Evolutionary conservation across 345 rosid species (phyloP).

Genomic region (Chamaenerion angustifolium): DNA sequence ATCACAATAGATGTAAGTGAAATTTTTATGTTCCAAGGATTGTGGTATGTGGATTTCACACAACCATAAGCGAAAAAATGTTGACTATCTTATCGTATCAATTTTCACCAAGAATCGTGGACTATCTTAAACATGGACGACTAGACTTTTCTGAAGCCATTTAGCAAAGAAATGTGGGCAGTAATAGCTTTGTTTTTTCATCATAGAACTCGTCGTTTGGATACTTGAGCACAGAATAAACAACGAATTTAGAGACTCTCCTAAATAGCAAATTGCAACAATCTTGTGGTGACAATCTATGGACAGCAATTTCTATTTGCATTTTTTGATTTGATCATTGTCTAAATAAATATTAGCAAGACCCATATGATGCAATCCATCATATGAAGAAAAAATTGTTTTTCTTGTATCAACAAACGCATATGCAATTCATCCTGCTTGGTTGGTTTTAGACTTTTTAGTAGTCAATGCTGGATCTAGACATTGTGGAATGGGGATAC

Average conservation of each 20-base stretch:
- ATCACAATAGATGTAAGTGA: slow-evolving; percentile 74
- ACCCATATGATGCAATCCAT: too few species aligned
- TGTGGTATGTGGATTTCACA: background rate
- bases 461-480: too few species aligned
- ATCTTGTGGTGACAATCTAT: slow-evolving; percentile 55
- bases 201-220: slow-evolving; percentile 81
- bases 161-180: slow-evolving; percentile 57
- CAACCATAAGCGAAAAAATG: too few species aligned
- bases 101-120: slow-evolving; percentile 48
- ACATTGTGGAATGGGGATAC: too few species aligned
- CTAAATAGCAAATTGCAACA: slow-evolving; percentile 57
- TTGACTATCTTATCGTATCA: too few species aligned
- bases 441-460: too few species aligned
- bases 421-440: too few species aligned
- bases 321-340: too few species aligned
- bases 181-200: slow-evolving; percentile 52
- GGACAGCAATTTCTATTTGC: too few species aligned
- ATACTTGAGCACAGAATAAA: slow-evolving; percentile 82
- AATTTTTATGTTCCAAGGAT: background rate
- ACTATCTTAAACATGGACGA: slow-evolving; percentile 70
- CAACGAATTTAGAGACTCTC: slow-evolving; percentile 90
- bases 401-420: too few species aligned
- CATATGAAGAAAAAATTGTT: too few species aligned
- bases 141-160: slow-evolving; percentile 87
- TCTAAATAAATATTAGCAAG: too few species aligned